These are phyloP conservation scores for Solanum rostratum DNA, from an alignment of 257 asterid genomes.

Conservation along the genomic window DNA sequence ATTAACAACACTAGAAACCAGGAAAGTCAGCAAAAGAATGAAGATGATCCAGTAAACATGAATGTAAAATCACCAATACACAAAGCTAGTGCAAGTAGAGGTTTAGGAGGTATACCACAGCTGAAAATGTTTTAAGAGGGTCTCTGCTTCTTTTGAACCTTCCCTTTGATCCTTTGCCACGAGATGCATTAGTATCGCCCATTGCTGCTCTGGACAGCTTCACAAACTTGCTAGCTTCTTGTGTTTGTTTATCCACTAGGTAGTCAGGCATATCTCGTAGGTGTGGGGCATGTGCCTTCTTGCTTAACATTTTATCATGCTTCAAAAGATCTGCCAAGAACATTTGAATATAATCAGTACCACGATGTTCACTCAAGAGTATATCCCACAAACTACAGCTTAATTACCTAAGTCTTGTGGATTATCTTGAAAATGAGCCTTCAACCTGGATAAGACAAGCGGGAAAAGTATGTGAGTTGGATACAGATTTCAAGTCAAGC, in stretches of 20 bases:
- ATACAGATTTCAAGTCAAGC: background rate
- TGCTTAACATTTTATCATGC: conserved; percentile 79
- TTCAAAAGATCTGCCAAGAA: conserved; percentile 62
- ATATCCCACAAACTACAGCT: background rate
- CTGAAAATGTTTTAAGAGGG: conserved; percentile 76
- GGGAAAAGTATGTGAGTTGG: background rate
- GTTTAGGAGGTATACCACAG: conserved; percentile 40
- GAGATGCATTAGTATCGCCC: conserved; percentile 40
- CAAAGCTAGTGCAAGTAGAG: background rate
- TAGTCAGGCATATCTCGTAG: conserved; percentile 79
- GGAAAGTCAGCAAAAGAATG: background rate
- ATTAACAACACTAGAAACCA: background rate
- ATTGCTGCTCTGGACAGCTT: conserved; percentile 95
- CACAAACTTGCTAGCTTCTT: conserved; percentile 92
- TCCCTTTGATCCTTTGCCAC: conserved; percentile 53
- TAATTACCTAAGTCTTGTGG: conserved; percentile 77
- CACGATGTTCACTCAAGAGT: background rate
- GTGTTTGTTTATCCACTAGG: conserved; percentile 79
- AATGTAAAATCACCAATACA: background rate
- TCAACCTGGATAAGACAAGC: conserved; percentile 44
- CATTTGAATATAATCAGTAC: background rate
- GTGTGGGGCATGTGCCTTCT: conserved; percentile 74
- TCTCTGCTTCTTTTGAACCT: conserved; percentile 54
- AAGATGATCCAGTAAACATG: background rate
- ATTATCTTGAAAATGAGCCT: conserved; percentile 90